phyloP scores from a whole-genome alignment of 83 land plant genomes.

The Isoetes engelmannii region DNA sequence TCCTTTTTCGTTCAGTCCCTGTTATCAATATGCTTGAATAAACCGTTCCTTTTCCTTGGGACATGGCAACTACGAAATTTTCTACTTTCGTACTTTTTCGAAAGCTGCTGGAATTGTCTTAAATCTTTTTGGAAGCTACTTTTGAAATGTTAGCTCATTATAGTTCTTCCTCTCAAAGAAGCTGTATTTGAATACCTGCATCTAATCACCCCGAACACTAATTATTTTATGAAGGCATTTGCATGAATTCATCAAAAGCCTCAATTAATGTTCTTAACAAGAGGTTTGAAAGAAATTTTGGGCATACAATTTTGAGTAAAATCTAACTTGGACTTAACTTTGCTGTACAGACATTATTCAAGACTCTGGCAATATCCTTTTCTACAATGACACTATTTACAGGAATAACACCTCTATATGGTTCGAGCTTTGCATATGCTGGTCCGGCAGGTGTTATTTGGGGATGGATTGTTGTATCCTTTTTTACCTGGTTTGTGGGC shows the following conservation, averaged over 20 bases:
- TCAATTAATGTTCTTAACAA: not conserved
- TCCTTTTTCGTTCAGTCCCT: not conserved
- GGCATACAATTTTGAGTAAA: not conserved
- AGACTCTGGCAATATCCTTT: conserved; percentile 73
- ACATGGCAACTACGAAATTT: not conserved
- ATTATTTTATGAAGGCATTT: not conserved
- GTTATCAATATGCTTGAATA: not conserved
- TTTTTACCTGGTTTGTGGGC: conserved; percentile 84
- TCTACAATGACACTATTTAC: conserved; percentile 85
- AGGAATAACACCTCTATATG: conserved; percentile 76
- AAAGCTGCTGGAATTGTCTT: not conserved
- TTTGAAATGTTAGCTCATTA: too few species aligned
- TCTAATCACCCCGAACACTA: not conserved
- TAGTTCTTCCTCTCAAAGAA: too few species aligned
- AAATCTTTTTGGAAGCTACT: not conserved
- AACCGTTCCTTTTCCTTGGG: not conserved
- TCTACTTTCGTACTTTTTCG: not conserved
- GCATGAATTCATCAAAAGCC: not conserved
- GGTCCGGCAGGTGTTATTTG: conserved; percentile 76
- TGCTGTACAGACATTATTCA: conserved; percentile 59
- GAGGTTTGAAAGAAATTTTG: not conserved
- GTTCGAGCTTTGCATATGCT: conserved; percentile 54
- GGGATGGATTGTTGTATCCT: conserved; percentile 88
- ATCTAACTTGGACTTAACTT: not conserved
- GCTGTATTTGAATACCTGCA: not conserved